phyloP scores from a whole-genome alignment of 306 rosid species.

The Glycine latifolia region DNA sequence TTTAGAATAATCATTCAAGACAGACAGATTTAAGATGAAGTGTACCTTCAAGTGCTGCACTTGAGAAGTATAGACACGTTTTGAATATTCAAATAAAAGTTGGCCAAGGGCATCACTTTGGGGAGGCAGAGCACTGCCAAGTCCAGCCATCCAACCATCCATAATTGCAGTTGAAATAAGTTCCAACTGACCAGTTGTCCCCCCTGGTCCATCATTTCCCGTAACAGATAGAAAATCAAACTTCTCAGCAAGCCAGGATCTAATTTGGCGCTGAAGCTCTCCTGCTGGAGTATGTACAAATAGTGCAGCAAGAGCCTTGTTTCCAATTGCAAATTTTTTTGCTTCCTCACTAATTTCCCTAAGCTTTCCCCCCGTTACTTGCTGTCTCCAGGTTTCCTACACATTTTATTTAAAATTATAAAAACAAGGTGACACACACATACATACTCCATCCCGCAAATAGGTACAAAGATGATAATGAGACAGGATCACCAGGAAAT shows the following conservation, averaged over 20 bases:
- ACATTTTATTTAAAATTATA: slow-evolving; percentile 33
- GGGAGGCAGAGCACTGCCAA: slow-evolving; percentile 84
- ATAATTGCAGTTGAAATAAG: slow-evolving; percentile 90
- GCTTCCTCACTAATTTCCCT: slow-evolving; percentile 89
- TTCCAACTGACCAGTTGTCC: slow-evolving; percentile 85
- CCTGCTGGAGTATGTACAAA: slow-evolving; percentile 95
- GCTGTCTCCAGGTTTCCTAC: slow-evolving; percentile 82
- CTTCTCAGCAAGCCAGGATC: slow-evolving; percentile 86
- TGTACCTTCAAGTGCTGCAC: slow-evolving; percentile 86
- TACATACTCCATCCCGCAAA: neutral
- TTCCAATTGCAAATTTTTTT: slow-evolving; percentile 72
- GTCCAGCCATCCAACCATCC: slow-evolving; percentile 98
- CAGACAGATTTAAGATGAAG: slow-evolving; percentile 27
- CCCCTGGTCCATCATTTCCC: slow-evolving; percentile 68
- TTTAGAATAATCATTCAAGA: slow-evolving; percentile 20
- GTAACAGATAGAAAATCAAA: slow-evolving; percentile 75
- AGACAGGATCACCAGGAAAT: neutral
- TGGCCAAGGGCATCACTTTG: slow-evolving; percentile 86
- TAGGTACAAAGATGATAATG: neutral
- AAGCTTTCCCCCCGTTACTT: slow-evolving; percentile 83
- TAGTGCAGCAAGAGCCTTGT: slow-evolving; percentile 80
- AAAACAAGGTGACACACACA: slow-evolving; percentile 16
- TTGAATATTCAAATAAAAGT: slow-evolving; percentile 79
- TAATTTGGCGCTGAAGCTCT: slow-evolving; percentile 86
- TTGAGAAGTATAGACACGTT: slow-evolving; percentile 79